Percentiles rank a stretch among this genome's conserved stretches.
Conservation (phyloP, 768 basidiomycete species). For the Tephrocybe sp. region DNA sequence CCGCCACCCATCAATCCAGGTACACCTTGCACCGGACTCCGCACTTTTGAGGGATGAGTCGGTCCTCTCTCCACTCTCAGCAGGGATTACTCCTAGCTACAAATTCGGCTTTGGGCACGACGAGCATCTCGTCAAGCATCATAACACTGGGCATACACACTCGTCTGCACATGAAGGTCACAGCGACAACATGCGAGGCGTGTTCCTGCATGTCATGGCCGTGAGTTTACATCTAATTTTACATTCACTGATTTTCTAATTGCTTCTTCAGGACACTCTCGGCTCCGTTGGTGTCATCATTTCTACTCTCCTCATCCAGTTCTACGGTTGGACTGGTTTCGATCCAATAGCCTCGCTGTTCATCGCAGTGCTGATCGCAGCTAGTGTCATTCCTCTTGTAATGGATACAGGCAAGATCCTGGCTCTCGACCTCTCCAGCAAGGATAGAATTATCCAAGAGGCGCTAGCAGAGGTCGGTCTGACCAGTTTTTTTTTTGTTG, state of each 20-base stretch:
- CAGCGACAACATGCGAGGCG: slow-evolving; percentile 98
- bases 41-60: slow-evolving; percentile 12
- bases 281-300: slow-evolving; percentile 98
- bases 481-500: too few relatives aligned
- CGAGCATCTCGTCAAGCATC: slow-evolving; percentile 48
- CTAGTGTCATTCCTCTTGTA: slow-evolving; percentile 93
- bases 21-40: slow-evolving; percentile 22
- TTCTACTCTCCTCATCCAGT: slow-evolving; percentile 92
- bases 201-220: slow-evolving; percentile 97
- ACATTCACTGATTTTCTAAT: slow-evolving; percentile 5
- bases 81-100: slow-evolving; percentile 60
- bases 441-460: slow-evolving; percentile 49
- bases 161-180: slow-evolving; percentile 73
- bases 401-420: slow-evolving; percentile 90
- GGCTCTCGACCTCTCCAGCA: slow-evolving; percentile 78
- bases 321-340: slow-evolving; percentile 98
- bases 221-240: slow-evolving; percentile 40
- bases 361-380: slow-evolving; percentile 93
- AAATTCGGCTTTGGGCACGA: slow-evolving; percentile 49
- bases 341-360: slow-evolving; percentile 98
- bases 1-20: slow-evolving; percentile 39
- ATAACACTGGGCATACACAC: slow-evolving; percentile 43
- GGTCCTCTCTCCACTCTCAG: slow-evolving; percentile 21
- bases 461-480: slow-evolving; percentile 63
- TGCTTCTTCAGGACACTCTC: slow-evolving; percentile 70